Evolutionary conservation across 805 yeast species (phyloP).

Genomic region (Ogataea ganodermae): DNA sequence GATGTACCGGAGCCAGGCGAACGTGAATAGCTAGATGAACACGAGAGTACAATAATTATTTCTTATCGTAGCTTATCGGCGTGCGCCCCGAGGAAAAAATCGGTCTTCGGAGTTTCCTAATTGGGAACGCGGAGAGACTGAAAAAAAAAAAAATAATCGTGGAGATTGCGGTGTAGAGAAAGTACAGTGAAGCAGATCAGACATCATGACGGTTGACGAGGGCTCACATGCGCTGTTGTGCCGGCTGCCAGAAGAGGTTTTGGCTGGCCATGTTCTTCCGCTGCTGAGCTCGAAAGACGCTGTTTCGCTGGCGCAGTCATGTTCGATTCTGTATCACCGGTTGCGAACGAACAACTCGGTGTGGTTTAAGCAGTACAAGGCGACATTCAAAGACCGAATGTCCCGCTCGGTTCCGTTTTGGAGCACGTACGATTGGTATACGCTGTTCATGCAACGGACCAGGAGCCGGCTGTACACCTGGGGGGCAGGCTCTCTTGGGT

Average conservation of each 20-base stretch:
- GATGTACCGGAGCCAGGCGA: slow-evolving; percentile 73
- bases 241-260: slow-evolving; percentile 8
- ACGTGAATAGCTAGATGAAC: slow-evolving; percentile 14
- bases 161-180: background rate
- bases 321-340: slow-evolving; percentile 1
- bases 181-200: too few species aligned
- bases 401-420: background rate
- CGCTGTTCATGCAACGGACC: slow-evolving; percentile 5
- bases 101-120: too few species aligned
- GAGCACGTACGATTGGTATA: slow-evolving; percentile 10
- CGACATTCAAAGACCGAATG: slow-evolving; percentile 10
- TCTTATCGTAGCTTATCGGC: background rate
- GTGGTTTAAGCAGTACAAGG: slow-evolving; percentile 10
- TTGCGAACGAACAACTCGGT: slow-evolving; percentile 6
- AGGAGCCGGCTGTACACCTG: slow-evolving; percentile 11
- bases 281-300: background rate
- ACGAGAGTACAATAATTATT: background rate
- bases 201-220: background rate
- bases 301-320: slow-evolving; percentile 1
- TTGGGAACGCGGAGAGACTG: background rate
- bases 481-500: slow-evolving; percentile 18
- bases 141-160: background rate
- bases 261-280: slow-evolving; percentile 5
- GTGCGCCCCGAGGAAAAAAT: too few species aligned
- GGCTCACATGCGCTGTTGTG: background rate